phyloP scores from a whole-genome alignment of 306 rosid genomes.

The Argentina anserina region DNA sequence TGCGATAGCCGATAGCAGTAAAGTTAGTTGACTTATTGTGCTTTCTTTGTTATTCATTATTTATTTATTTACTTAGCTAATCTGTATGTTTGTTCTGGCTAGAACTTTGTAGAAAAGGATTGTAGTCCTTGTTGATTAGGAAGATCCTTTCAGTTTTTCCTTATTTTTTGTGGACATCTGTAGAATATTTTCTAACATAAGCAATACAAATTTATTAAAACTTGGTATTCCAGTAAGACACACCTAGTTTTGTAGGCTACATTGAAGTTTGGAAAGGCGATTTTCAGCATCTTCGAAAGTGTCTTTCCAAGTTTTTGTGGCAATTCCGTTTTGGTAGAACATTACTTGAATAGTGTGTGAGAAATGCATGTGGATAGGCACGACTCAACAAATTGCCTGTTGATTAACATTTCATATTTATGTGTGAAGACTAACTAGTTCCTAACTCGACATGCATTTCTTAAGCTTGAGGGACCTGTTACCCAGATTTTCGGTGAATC shows the following conservation, averaged over 20 bases:
- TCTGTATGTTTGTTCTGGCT: background rate
- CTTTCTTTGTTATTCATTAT: background rate
- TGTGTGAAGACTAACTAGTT: background rate
- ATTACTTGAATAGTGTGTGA: background rate
- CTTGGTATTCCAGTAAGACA: background rate
- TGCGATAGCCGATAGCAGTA: background rate
- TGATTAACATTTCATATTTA: background rate
- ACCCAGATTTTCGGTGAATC: background rate
- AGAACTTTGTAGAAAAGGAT: background rate
- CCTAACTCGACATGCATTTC: background rate
- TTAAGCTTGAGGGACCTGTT: background rate
- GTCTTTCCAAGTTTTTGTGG: background rate
- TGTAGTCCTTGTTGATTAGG: background rate
- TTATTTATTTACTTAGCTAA: background rate
- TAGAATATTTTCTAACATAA: too few relatives aligned
- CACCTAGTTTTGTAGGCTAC: background rate
- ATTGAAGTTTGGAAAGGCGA: background rate
- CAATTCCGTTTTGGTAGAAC: background rate
- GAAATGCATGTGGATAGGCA: background rate
- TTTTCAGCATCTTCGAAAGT: background rate
- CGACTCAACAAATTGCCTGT: background rate
- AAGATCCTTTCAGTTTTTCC: background rate
- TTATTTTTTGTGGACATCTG: background rate
- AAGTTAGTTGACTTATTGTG: background rate
- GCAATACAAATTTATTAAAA: background rate